Base-by-base conservation (phyloP, 2,329 filamentous ascomycete species). In the Dactylellina cionopaga region DNA sequence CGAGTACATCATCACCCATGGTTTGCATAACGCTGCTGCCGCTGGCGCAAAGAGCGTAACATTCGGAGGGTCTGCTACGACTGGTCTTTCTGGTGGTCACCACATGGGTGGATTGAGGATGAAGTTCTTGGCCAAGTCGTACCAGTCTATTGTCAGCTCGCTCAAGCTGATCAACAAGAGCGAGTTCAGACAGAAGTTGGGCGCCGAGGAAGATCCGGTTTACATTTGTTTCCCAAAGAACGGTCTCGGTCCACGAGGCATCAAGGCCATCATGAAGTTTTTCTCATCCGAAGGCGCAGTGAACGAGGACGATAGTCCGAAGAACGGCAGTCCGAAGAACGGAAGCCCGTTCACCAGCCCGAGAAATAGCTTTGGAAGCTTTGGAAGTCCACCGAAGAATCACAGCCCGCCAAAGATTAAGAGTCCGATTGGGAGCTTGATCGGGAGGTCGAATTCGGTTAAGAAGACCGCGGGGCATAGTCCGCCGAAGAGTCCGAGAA, bases 141-240 rank as follows among this genome's bases (percentile, higher is more conserved):
- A 97, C 82, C 88, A 90, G 76, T 87, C 91, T 2, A 82, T 96
- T 49, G 90, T 91, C 41, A 90, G 90, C 77, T 92, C 93, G 79
- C 87, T 96, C 76, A 90, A 90, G 76, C 84, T 96, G 75, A 90
- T 89, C 46, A 88, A 90, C 79, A 96, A 96, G 86, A 89, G 87
- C 59, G 92, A 93, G 80, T 97, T 97, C 83, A 85, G 93, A 72
- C 90, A 91, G 82, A 97, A 97, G 85, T 87, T 97, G 80, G 93
- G 93, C 58, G 91, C 91, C 3, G 83, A 87, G 66, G 92, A 93
- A 72, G 92, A 96, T 78, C 88, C 90, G 49, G 88, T 94, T 25
- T 97, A 92, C 81, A 92, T 97, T 76, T 92, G 91, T 79, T 97
- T 96, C 81, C 93, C 93, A 39, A 89, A 90, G 66, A 89, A 92